Conservation (phyloP, 805 yeast species). For the Starmerella kuoi region DNA sequence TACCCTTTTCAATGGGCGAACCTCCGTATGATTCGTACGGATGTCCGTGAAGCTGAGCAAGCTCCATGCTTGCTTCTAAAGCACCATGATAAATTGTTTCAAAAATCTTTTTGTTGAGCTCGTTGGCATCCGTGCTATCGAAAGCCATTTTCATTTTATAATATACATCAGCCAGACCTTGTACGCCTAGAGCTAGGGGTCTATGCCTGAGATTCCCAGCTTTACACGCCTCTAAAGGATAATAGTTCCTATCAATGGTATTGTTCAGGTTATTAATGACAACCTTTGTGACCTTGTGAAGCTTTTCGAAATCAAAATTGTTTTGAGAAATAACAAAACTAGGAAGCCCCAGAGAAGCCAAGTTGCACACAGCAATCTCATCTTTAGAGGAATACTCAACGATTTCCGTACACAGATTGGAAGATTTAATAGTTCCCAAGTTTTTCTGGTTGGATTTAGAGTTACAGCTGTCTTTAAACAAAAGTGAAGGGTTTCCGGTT, state of each 20-base stretch:
- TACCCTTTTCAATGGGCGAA: conserved; percentile 76
- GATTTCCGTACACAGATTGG: conserved; percentile 85
- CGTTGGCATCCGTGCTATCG: conserved; percentile 62
- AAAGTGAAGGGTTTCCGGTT: conserved; percentile 86
- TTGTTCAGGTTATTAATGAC: conserved; percentile 62
- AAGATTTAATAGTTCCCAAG: conserved; percentile 78
- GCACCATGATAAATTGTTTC: conserved; percentile 93
- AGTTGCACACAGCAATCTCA: conserved; percentile 87
- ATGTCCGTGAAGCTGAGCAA: conserved; percentile 52
- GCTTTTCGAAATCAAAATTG: conserved; percentile 50
- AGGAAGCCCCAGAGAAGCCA: conserved; percentile 86
- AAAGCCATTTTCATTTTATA: conserved; percentile 64
- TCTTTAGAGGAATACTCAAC: conserved; percentile 76
- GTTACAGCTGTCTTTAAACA: conserved; percentile 93
- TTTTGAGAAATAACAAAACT: conserved; percentile 45
- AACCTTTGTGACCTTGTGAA: conserved; percentile 64
- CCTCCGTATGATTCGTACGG: conserved; percentile 59
- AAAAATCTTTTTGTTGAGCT: conserved; percentile 65
- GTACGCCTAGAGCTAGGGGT: conserved; percentile 89
- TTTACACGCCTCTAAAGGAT: conserved; percentile 65
- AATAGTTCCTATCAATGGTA: conserved; percentile 68
- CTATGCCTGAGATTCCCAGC: conserved; percentile 63
- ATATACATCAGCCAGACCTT: conserved; percentile 84
- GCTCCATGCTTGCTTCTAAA: conserved; percentile 67
- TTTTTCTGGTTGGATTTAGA: conserved; percentile 75